A percentile compares a stretch with the other conserved stretches of the same genome.
These are phyloP conservation scores for Penicillium psychrofluorescens DNA, from an alignment of 495 filamentous ascomycete species.

Conservation along the genomic window DNA sequence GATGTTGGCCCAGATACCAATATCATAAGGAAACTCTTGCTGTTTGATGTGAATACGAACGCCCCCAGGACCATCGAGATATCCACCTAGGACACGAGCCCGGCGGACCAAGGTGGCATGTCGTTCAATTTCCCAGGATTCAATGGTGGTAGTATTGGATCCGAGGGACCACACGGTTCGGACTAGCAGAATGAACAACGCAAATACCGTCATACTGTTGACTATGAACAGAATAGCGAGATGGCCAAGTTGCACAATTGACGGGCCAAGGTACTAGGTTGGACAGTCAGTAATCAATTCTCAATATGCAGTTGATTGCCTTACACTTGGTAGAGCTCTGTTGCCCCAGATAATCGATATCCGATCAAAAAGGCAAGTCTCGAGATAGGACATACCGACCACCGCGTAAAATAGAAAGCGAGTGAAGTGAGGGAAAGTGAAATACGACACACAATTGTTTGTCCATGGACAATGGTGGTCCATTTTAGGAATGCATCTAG, in stretches of 20 bases:
- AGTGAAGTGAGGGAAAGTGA: conserved; percentile 82
- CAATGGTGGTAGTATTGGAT: conserved; percentile 75
- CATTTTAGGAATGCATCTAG: conserved; percentile 89
- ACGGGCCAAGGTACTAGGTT: conserved; percentile 68
- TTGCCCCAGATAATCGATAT: conserved; percentile 55
- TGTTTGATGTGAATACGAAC: conserved; percentile 45
- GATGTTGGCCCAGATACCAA: conserved; percentile 78
- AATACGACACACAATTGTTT: conserved; percentile 82
- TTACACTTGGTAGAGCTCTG: conserved; percentile 61
- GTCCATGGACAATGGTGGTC: conserved; percentile 99
- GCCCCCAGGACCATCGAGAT: conserved; percentile 55
- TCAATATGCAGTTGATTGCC: conserved; percentile 7
- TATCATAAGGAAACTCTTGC: conserved; percentile 87
- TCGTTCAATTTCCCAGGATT: conserved; percentile 85
- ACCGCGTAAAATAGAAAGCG: conserved; percentile 81
- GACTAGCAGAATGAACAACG: conserved; percentile 56
- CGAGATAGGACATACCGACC: conserved; percentile 56
- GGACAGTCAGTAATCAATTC: conserved; percentile 3
- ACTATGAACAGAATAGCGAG: conserved; percentile 58
- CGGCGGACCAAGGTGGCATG: conserved; percentile 68
- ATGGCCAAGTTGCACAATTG: conserved; percentile 49
- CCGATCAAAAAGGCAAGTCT: conserved; percentile 51
- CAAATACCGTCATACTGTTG: conserved; percentile 57
- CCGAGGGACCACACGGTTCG: conserved; percentile 51
- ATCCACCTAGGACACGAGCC: conserved; percentile 49